Base-by-base conservation (phyloP, 257 asterid genomes). In the Eustoma russellianum region DNA sequence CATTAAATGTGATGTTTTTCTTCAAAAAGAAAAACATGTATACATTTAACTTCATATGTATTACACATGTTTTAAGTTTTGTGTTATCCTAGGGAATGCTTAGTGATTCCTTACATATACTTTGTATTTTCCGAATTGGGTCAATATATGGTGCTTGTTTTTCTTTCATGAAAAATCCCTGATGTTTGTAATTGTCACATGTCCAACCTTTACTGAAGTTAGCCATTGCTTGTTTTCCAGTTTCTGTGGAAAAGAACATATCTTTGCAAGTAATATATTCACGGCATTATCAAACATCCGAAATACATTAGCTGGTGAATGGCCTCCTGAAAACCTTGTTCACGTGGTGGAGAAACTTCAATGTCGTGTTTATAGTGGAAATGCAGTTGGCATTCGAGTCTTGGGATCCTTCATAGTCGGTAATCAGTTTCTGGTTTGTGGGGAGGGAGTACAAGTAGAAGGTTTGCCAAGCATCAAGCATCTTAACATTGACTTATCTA, bases 301-400 rank as follows among this genome's bases (percentile, higher is more conserved):
- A 16, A 69, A 70, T 52, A 91, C 93, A 12, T 79, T 87, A 71
- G 90, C 86, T 11, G 98, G 98, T 9, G 94, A 87, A 47, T 82
- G 97, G 97, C 86, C 95, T 54, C 84, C 93, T 9, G 94, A 91
- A 69, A 87, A 91, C 79, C 94, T 87, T 13, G 94, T 87, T 56
- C 98, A 91, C 64, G 90, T 87, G 9, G 98, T 84, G 68, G 98
- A 91, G 77, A 91, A 87, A 67, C 90, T 91, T 35, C 98, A 91
- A 54, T 91, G 98, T 46, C 94, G 95, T 18, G 74, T 83, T 53
- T 74, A 83, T 47, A 81, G 93, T 56, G 67, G 74, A 35, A 74
- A 77, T 17, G 95, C 88, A 33, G 79, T 92, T 8, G 95, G 85
- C 24, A 87, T 88, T 33, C 98, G 97, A 14, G 95, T 80, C 2